Evolutionary conservation across 139 green algal species (phyloP), one percentile per base, ranked within the genome.

Genomic region (Micractinium conductrix): DNA sequence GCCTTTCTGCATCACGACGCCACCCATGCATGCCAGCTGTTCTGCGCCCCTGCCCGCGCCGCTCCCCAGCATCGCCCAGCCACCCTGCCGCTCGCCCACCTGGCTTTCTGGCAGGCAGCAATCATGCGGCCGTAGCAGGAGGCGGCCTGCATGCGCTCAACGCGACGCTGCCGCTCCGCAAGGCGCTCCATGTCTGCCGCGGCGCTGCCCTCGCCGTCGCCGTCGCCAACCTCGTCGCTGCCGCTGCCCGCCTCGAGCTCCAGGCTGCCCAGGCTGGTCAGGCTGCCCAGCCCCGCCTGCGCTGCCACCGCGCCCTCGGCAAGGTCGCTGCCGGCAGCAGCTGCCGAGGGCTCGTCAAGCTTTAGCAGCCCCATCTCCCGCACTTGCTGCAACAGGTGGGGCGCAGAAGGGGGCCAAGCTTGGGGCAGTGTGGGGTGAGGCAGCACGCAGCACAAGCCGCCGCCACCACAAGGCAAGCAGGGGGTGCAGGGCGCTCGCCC

Each of bases 121-220:
- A 85, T 67, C 80, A 85, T 79, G 65, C 69, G 65, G 68, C 80
- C 44, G 80, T 85, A 85, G 44, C 44, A 45, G 67, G 42, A 30
- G 16, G 79, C 79, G 6, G 79, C 79, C 67, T 78, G 63, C 17
- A 9, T 33, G 21, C 37, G 44, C 44, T 55, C 63, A 21, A 24
- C 30, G 22, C 26, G 35, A 4, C 45, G 65, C 79, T 78, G 33
- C 67, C 14, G 44, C 67, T 69, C 40, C 79, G 1, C 33, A 67
- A 10, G 53, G 37, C n/a, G 55, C 38, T n/a, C 53, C 35, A n/a
- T n/a, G n/a, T n/a, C n/a, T n/a, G n/a, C n/a, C n/a, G n/a, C n/a
- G n/a, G n/a, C n/a, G n/a, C n/a, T n/a, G n/a, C n/a, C 74, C 35
- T 81, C n/a, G 14, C n/a, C 53, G 4, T 62, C 73, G 10, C n/a